Percentiles rank a stretch among this genome's conserved stretches.
Evolutionary conservation across 2,329 filamentous ascomycete genomes (phyloP).

Genomic region (Microcyclosporella mali): DNA sequence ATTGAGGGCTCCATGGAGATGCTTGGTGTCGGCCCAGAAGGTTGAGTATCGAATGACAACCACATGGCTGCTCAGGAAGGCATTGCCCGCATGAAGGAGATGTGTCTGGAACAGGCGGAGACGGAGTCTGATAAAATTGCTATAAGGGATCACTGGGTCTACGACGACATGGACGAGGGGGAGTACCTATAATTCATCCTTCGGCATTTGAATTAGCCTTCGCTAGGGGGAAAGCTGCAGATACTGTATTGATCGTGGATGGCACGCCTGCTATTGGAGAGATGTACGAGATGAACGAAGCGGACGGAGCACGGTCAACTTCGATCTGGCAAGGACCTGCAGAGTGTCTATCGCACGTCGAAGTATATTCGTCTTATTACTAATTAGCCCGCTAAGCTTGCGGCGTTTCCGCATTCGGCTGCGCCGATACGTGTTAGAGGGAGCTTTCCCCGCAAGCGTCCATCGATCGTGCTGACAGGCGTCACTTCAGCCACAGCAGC

Average conservation of each 20-base stretch:
- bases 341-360: no score
- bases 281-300: no score
- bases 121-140: conserved; percentile 12
- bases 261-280: no score
- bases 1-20: conserved; percentile 13
- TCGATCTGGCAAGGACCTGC: no score
- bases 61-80: conserved; percentile 16
- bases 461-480: no score
- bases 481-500: no score
- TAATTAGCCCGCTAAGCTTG: no score
- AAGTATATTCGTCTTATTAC: no score
- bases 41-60: conserved; percentile 18
- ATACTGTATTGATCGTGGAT: background rate
- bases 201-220: background rate
- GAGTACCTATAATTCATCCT: conserved; percentile 27
- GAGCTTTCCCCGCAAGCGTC: no score
- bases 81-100: conserved; percentile 23
- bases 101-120: conserved; percentile 17
- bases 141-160: conserved; percentile 20
- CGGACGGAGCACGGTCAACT: no score
- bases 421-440: no score
- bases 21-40: conserved; percentile 18
- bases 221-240: background rate
- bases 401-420: no score
- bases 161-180: conserved; percentile 30